A percentile compares a stretch with the other conserved stretches of the same genome.
Evolutionary conservation across 1,284 basidiomycete species (phyloP).

Genomic region (Ganoderma boninense): DNA sequence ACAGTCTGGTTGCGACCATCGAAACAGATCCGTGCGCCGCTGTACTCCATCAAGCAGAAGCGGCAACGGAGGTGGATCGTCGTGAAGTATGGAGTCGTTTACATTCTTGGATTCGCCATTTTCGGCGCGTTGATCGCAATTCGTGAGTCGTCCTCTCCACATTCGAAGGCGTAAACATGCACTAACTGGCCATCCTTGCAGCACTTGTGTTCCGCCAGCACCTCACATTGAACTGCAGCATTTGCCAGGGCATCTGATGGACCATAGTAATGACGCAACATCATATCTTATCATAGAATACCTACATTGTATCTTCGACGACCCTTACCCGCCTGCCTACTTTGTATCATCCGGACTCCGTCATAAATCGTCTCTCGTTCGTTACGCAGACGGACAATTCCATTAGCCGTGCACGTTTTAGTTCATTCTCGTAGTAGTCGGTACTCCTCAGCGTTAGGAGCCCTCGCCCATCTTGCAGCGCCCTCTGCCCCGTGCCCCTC

Average conservation of each 20-base stretch:
- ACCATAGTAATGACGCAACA: constrained; percentile 35
- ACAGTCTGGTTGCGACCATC: constrained; percentile 87
- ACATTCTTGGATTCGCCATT: constrained; percentile 75
- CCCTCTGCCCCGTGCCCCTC: neutral
- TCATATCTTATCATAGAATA: constrained; percentile 39
- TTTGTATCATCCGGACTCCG: constrained; percentile 32
- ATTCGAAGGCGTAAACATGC: neutral
- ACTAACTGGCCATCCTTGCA: constrained; percentile 40
- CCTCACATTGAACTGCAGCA: constrained; percentile 67
- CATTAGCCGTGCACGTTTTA: constrained; percentile 19
- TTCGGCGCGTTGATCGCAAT: constrained; percentile 82
- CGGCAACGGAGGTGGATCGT: constrained; percentile 90
- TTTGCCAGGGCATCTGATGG: constrained; percentile 74
- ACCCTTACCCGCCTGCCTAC: constrained; percentile 16
- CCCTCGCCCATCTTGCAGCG: neutral
- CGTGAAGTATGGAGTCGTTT: constrained; percentile 81
- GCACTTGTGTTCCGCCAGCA: constrained; percentile 68
- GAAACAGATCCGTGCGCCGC: constrained; percentile 92
- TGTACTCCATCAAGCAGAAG: constrained; percentile 91
- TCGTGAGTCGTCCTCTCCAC: constrained; percentile 60
- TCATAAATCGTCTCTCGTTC: constrained; percentile 27
- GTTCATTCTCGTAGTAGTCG: neutral
- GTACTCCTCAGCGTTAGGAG: neutral
- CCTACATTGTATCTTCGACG: constrained; percentile 41
- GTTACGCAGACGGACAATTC: constrained; percentile 31